These are phyloP conservation scores for Podospora conica DNA, from an alignment of 495 filamentous ascomycete species.

Conservation along the genomic window DNA sequence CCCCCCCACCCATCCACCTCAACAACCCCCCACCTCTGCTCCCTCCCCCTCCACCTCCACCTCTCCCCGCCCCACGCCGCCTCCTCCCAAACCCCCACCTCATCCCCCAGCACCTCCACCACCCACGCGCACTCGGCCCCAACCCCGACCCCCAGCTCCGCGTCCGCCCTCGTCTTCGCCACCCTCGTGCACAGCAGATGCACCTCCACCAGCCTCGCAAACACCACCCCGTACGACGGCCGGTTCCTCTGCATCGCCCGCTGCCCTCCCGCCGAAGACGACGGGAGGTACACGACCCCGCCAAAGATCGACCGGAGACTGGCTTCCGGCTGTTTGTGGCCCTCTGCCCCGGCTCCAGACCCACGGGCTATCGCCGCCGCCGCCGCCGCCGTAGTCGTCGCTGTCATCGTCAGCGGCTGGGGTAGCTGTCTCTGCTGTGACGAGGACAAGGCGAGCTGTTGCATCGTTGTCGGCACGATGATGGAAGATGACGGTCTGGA, in stretches of 20 bases:
- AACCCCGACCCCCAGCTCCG: not conserved
- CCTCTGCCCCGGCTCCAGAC: not conserved
- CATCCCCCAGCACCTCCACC: slow-evolving; percentile 42
- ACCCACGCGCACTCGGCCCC: slow-evolving; percentile 27
- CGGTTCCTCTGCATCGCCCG: slow-evolving; percentile 17
- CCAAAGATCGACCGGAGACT: slow-evolving; percentile 38
- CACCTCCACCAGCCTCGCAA: slow-evolving; percentile 38
- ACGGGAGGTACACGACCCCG: not conserved
- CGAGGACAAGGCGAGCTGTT: not conserved
- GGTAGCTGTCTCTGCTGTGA: not conserved
- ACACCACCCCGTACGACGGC: slow-evolving; percentile 39
- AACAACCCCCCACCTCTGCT: slow-evolving; percentile 41
- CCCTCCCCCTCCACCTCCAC: slow-evolving; percentile 24
- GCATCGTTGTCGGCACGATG: not conserved
- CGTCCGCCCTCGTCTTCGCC: slow-evolving; percentile 25
- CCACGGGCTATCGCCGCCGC: too few species aligned
- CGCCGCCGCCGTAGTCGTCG: too few species aligned
- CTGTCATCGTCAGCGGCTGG: too few species aligned
- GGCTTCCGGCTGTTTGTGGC: not conserved
- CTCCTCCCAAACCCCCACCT: slow-evolving; percentile 29
- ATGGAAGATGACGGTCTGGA: not conserved
- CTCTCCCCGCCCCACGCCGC: not conserved
- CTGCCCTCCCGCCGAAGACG: not conserved
- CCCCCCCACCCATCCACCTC: slow-evolving; percentile 26
- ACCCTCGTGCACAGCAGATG: slow-evolving; percentile 39